A percentile compares a stretch with the other conserved stretches of the same genome.
phyloP scores from a whole-genome alignment of 805 yeast genomes.

The Sporopachydermia quercuum region DNA sequence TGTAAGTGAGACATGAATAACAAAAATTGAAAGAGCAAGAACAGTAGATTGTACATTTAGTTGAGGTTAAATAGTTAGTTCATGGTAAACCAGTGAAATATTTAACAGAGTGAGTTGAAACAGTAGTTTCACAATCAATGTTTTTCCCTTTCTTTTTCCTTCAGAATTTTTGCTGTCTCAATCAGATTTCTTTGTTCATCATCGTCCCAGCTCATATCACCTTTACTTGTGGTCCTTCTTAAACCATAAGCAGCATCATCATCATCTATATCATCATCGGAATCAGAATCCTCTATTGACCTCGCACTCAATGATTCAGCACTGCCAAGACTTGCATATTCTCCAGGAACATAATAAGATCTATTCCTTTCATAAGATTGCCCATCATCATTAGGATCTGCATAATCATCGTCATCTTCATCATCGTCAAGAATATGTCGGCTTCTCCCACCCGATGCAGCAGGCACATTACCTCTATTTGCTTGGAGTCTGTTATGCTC shows the following conservation, averaged over 20 bases:
- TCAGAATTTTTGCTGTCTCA: constrained; percentile 12
- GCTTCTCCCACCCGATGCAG: constrained; percentile 2
- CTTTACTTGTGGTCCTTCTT: constrained; percentile 22
- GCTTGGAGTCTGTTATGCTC: constrained; percentile 7
- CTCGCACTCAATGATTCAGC: constrained; percentile 1
- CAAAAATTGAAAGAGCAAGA: too few relatives aligned
- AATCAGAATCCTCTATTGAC: constrained; percentile 11
- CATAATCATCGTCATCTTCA: constrained; percentile 12
- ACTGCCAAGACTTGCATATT: constrained; percentile 3
- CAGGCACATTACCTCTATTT: constrained; percentile 5
- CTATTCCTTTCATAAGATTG: constrained; percentile 1
- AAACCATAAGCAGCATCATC: constrained; percentile 19
- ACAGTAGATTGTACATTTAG: too few relatives aligned
- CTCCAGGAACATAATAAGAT: constrained; percentile 1
- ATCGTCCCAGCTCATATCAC: constrained; percentile 21
- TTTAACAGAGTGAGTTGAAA: too few relatives aligned
- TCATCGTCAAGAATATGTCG: constrained; percentile 8
- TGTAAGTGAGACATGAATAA: too few relatives aligned
- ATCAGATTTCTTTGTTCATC: constrained; percentile 18
- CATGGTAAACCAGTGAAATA: too few relatives aligned
- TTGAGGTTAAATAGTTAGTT: too few relatives aligned
- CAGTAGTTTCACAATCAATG: too few relatives aligned
- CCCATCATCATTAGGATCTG: constrained; percentile 5
- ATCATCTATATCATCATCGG: constrained; percentile 19
- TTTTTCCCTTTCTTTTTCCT: too few relatives aligned